These are phyloP conservation scores for Lipomyces spencermartinsiae DNA, from an alignment of 805 yeast species.

Conservation along the genomic window DNA sequence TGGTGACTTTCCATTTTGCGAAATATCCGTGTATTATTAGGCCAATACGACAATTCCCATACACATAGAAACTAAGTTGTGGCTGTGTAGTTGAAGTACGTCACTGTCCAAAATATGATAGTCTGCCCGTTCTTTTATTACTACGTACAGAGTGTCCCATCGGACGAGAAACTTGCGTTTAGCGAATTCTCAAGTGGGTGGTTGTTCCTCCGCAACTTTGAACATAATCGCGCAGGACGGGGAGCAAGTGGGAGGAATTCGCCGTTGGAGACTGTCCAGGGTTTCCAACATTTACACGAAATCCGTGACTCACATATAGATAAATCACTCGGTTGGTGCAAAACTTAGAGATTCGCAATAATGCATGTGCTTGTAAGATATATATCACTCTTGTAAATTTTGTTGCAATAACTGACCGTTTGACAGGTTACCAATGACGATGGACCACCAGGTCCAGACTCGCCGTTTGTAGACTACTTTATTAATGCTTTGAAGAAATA, in stretches of 20 bases:
- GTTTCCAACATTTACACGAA: too few relatives aligned
- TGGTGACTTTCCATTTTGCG: not conserved
- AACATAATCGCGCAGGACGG: too few relatives aligned
- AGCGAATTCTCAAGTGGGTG: too few relatives aligned
- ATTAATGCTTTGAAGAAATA: conserved; percentile 67
- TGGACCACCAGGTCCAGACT: conserved; percentile 85
- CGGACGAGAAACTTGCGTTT: too few relatives aligned
- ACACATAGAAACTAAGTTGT: too few relatives aligned
- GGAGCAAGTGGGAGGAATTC: too few relatives aligned
- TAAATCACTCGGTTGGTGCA: not conserved
- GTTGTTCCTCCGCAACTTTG: too few relatives aligned
- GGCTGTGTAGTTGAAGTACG: too few relatives aligned
- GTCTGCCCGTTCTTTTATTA: too few relatives aligned
- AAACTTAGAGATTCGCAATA: not conserved
- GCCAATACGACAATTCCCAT: not conserved
- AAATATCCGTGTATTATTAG: not conserved
- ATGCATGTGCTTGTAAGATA: conserved; percentile 34
- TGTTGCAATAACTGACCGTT: not conserved
- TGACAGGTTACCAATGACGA: conserved; percentile 82
- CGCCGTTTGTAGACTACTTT: conserved; percentile 85
- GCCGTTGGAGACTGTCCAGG: too few relatives aligned
- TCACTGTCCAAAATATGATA: too few relatives aligned
- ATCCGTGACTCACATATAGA: not conserved
- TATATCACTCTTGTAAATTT: not conserved
- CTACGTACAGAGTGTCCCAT: too few relatives aligned